Conservation (phyloP, 73 alveolate genomes). For the Breviolum minutum region DNA sequence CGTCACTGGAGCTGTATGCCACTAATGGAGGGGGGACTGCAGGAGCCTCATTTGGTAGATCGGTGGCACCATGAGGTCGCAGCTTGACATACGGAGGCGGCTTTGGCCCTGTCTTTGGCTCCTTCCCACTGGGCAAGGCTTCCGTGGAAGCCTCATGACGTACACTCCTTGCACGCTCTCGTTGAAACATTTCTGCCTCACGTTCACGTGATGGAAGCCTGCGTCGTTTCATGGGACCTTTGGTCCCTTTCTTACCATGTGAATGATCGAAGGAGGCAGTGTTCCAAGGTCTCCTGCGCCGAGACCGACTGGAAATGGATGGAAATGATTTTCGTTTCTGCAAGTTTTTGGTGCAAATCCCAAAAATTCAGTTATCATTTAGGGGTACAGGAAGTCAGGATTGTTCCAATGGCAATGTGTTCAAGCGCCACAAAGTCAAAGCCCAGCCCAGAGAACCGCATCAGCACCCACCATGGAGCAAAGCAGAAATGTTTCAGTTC, state of each 20-base stretch:
- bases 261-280: constrained; percentile 27
- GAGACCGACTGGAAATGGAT: not conserved
- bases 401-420: not conserved
- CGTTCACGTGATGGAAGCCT: constrained; percentile 69
- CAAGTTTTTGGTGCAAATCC: not conserved
- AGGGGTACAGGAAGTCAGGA: too few species aligned
- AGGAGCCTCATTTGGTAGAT: not conserved
- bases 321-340: not conserved
- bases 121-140: not conserved
- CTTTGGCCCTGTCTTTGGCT: constrained; percentile 39
- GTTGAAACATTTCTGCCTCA: constrained; percentile 77
- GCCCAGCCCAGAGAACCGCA: too few species aligned
- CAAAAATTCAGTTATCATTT: not conserved
- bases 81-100: constrained; percentile 26
- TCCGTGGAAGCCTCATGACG: not conserved
- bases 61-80: not conserved
- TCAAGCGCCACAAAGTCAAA: too few species aligned
- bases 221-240: not conserved
- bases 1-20: constrained; percentile 65
- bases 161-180: not conserved
- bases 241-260: not conserved
- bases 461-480: not conserved
- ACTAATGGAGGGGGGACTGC: not conserved
- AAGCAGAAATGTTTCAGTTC: not conserved
- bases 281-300: constrained; percentile 47